A percentile compares a stretch with the other conserved stretches of the same genome.
Evolutionary conservation across 1,139 yeast genomes (phyloP).

Genomic region (Entelexis sorbosivorans): DNA sequence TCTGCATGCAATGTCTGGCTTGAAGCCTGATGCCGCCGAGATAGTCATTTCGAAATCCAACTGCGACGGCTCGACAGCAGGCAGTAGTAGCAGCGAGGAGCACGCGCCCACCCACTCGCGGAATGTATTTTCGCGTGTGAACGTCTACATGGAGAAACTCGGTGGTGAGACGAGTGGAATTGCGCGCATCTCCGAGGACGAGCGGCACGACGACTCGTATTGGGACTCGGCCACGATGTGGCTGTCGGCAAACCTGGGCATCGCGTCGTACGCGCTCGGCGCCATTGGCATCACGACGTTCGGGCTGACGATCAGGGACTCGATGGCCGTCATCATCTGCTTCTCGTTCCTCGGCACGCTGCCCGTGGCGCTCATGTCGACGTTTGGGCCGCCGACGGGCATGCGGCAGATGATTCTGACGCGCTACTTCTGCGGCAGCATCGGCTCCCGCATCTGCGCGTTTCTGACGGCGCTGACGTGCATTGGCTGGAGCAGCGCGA

Average conservation of each 20-base stretch:
- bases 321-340: conserved; percentile 53
- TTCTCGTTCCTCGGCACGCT: conserved; percentile 61
- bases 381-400: conserved; percentile 77
- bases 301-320: conserved; percentile 53
- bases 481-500: conserved; percentile 93
- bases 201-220: conserved; percentile 50
- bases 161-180: conserved; percentile 54
- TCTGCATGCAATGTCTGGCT: neutral
- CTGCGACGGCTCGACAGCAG: neutral
- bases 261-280: conserved; percentile 75
- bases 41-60: neutral
- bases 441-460: conserved; percentile 66
- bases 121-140: conserved; percentile 16
- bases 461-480: conserved; percentile 75
- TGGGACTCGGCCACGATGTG: conserved; percentile 79
- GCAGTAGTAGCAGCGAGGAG: neutral
- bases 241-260: conserved; percentile 83
- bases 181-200: conserved; percentile 56
- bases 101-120: conserved; percentile 6
- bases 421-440: conserved; percentile 65
- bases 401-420: conserved; percentile 80
- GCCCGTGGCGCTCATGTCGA: conserved; percentile 74
- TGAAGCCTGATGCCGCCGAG: neutral
- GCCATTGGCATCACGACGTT: conserved; percentile 53
- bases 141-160: conserved; percentile 19